phyloP scores from a whole-genome alignment of 202 grass and related monocot species.

The Zizania palustris region DNA sequence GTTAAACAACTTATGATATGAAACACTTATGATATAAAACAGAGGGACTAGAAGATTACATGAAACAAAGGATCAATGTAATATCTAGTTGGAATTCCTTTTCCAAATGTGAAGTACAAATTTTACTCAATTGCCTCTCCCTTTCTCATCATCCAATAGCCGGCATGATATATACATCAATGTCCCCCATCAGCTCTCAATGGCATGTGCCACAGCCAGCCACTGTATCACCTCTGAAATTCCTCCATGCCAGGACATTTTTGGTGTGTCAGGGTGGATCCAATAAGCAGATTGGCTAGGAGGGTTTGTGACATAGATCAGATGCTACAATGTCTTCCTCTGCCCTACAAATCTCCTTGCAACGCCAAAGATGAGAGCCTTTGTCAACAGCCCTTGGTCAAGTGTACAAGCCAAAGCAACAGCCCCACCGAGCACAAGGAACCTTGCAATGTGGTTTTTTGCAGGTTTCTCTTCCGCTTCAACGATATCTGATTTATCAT shows the following conservation, averaged over 20 bases:
- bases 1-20: too few relatives aligned
- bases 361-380: slow-evolving; percentile 80
- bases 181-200: slow-evolving; percentile 38
- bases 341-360: slow-evolving; percentile 62
- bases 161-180: slow-evolving; percentile 49
- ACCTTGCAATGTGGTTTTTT: slow-evolving; percentile 41
- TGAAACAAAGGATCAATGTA: slow-evolving; percentile 31
- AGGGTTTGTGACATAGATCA: neutral
- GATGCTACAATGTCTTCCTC: slow-evolving; percentile 59
- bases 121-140: slow-evolving; percentile 33
- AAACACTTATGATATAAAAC: too few relatives aligned
- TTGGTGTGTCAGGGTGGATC: neutral
- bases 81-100: slow-evolving; percentile 41
- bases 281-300: neutral
- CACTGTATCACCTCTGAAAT: neutral
- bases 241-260: neutral
- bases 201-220: neutral
- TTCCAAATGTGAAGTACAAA: slow-evolving; percentile 38
- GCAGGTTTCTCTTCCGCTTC: slow-evolving; percentile 58
- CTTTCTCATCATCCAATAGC: slow-evolving; percentile 23
- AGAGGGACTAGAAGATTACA: slow-evolving; percentile 23
- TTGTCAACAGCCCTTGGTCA: slow-evolving; percentile 77
- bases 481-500: slow-evolving; percentile 41
- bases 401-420: slow-evolving; percentile 75
- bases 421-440: slow-evolving; percentile 70